phyloP scores from a whole-genome alignment of 208 protist species.

The Leishmania aethiopica region DNA sequence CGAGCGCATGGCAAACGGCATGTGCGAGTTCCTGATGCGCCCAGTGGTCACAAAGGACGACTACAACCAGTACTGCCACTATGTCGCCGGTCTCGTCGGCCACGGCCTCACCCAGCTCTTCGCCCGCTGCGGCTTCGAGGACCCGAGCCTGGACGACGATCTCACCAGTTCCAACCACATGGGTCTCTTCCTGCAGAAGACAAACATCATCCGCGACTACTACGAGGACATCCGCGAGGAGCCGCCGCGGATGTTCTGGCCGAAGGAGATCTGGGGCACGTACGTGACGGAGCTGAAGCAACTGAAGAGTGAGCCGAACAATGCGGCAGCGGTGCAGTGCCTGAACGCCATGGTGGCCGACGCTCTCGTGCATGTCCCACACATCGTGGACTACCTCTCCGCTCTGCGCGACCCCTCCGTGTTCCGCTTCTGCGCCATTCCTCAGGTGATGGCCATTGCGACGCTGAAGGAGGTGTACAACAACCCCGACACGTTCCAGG shows the following conservation, averaged over 20 bases:
- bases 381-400: constrained; percentile 89
- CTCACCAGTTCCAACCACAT: constrained; percentile 91
- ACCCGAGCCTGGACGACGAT: constrained; percentile 52
- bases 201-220: constrained; percentile 98
- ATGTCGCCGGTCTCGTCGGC: constrained; percentile 97
- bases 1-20: constrained; percentile 92
- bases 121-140: constrained; percentile 82
- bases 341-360: constrained; percentile 95
- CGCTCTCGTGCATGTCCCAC: constrained; percentile 91
- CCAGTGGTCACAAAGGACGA: constrained; percentile 83
- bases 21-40: constrained; percentile 92
- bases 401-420: constrained; percentile 77
- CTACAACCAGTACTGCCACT: constrained; percentile 97
- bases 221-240: constrained; percentile 94
- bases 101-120: constrained; percentile 95
- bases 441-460: constrained; percentile 97
- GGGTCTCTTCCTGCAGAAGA: constrained; percentile 98
- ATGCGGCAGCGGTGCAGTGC: constrained; percentile 73
- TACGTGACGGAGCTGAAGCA: constrained; percentile 75
- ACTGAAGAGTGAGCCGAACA: constrained; percentile 59
- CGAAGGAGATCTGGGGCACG: constrained; percentile 83
- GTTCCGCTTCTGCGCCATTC: constrained; percentile 97
- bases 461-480: constrained; percentile 95
- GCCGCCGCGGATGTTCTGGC: constrained; percentile 95
- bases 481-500: constrained; percentile 92